Percentiles rank a stretch among this genome's conserved stretches.
These are phyloP conservation scores for Pelargonium nanum DNA, from an alignment of 345 rosid species.

Conservation along the genomic window DNA sequence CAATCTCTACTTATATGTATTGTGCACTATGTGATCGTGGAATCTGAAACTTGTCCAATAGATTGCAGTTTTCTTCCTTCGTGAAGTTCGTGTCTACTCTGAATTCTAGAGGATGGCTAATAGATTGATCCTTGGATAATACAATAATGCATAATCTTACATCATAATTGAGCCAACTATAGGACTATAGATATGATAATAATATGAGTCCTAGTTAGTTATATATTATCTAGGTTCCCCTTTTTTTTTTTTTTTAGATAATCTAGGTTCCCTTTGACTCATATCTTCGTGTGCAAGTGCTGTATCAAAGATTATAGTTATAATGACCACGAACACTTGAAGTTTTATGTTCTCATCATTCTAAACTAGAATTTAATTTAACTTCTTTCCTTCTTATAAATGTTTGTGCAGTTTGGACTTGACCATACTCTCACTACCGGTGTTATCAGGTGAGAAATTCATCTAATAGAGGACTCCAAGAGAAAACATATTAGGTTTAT, in stretches of 20 bases:
- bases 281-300: background rate
- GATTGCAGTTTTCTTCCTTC: background rate
- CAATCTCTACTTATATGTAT: background rate
- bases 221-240: no score
- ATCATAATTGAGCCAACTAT: background rate
- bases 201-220: background rate
- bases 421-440: slow-evolving; percentile 96
- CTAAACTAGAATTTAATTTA: background rate
- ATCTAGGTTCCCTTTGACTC: background rate
- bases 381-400: background rate
- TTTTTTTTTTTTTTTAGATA: no score
- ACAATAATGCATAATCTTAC: background rate
- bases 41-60: background rate
- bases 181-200: background rate
- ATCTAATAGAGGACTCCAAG: no score
- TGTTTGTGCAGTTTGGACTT: slow-evolving; percentile 72
- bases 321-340: background rate
- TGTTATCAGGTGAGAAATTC: slow-evolving; percentile 60
- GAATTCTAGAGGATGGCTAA: background rate
- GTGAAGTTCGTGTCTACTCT: no score
- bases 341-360: background rate
- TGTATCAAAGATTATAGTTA: background rate
- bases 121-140: background rate
- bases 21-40: background rate
- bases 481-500: no score